Base-by-base conservation (phyloP, 176 grass and related monocot species). In the Triticum turgidum region DNA sequence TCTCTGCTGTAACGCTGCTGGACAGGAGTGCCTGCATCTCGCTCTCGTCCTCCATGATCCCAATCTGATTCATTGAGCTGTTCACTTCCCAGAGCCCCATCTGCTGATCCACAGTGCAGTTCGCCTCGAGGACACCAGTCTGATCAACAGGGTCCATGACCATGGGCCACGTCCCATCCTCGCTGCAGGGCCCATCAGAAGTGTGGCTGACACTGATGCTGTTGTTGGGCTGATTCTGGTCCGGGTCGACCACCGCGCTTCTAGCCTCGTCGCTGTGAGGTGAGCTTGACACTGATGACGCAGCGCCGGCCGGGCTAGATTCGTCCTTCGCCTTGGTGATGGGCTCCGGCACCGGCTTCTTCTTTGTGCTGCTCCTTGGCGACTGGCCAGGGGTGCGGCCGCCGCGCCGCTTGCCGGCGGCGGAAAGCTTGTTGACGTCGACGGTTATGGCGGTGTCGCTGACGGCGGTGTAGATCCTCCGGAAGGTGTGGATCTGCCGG, bases 401-500 rank as follows among this genome's bases (percentile, higher is more conserved):
- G 4, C 83, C 86, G 51, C 87, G 87, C 7, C 77, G 88, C 70
- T 80, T 96, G 11, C 61, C 75, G 1, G 81, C 78, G 34, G 66
- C 67, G 15, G 70, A 35, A 17, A 89, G 81, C 52, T 89, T 88
- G 47, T 61, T 78, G 6, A 83, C 18, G 52, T 94, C 88, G 32
- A 86, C 54, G 63, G 80, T 80, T 25, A 89, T 20, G 37, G 91
- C 32, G 29, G 86, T 78, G 37, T 85, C 75, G 9, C 27, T 72
- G 9, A 41, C 68, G 39, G 83, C n/a, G 61, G 58, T 45, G 80
- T 82, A 64, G 1, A 70, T 68, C 20, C 87, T 82, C 5, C 83
- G 61, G 83, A 85, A 98, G 21, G 87, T 98, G 82, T 93, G 87
- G 80, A 90, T 83, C 80, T 73, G 87, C 17, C 91, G 83, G 87